These are phyloP conservation scores for Leccinum variabile DNA, from an alignment of 1,284 basidiomycete genomes.

Conservation along the genomic window DNA sequence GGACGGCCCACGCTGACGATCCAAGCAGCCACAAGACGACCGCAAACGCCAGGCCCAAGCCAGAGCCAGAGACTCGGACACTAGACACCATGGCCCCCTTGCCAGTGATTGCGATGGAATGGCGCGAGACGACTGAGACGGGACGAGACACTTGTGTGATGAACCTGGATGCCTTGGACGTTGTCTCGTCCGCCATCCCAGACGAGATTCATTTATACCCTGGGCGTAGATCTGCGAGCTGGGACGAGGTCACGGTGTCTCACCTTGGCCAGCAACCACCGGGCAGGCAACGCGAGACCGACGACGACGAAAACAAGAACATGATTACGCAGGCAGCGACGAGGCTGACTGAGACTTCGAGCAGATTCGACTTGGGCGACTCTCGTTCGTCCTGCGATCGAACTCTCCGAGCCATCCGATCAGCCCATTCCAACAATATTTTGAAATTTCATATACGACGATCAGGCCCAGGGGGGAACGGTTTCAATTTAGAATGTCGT, in stretches of 20 bases:
- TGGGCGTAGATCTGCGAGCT: background rate
- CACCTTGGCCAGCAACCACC: background rate
- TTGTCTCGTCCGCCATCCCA: background rate
- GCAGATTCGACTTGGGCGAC: background rate
- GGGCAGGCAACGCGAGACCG: background rate
- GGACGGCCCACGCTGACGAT: constrained; percentile 4
- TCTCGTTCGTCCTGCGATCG: background rate
- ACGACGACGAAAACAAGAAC: background rate
- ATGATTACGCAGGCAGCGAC: background rate
- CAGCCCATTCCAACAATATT: background rate
- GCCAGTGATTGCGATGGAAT: background rate
- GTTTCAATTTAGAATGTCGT: background rate
- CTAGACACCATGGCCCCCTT: constrained; percentile 9
- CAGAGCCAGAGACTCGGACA: background rate
- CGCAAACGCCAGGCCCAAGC: constrained; percentile 1
- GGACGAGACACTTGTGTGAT: background rate
- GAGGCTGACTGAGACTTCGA: background rate
- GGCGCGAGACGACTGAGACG: background rate
- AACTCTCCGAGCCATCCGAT: background rate
- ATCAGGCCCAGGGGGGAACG: background rate
- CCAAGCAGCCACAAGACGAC: constrained; percentile 7
- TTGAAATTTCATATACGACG: background rate
- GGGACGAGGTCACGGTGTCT: background rate
- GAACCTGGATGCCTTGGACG: background rate
- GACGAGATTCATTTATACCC: background rate